Percentiles rank a stretch among this genome's conserved stretches.
Evolutionary conservation across 306 rosid species (phyloP).

Genomic region (Quercus variabilis): DNA sequence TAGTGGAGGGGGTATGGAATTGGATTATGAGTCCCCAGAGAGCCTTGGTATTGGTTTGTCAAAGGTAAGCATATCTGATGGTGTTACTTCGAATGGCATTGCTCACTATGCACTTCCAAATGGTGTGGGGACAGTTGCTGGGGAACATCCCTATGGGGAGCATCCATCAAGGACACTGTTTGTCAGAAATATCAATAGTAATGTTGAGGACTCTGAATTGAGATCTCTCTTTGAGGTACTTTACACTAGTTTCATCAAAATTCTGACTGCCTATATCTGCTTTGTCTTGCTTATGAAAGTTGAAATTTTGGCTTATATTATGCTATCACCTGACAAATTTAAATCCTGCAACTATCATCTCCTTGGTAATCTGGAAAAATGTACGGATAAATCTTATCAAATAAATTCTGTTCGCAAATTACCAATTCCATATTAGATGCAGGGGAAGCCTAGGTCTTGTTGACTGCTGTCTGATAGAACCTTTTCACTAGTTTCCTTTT

Average conservation of each 20-base stretch:
- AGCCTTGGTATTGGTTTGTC: slow-evolving; percentile 53
- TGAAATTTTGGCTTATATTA: background rate
- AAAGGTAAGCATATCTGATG: slow-evolving; percentile 58
- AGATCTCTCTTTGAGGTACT: slow-evolving; percentile 59
- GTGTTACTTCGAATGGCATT: slow-evolving; percentile 50
- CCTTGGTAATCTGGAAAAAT: background rate
- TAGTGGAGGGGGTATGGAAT: slow-evolving; percentile 85
- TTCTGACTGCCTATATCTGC: background rate
- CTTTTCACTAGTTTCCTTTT: background rate
- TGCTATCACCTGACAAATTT: background rate
- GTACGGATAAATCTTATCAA: background rate
- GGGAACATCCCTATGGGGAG: slow-evolving; percentile 96
- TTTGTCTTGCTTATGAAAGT: background rate
- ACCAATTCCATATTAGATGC: background rate
- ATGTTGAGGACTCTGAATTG: slow-evolving; percentile 76
- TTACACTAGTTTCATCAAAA: background rate
- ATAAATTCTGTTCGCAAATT: background rate
- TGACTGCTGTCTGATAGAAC: background rate
- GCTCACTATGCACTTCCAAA: slow-evolving; percentile 60
- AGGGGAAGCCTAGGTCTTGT: background rate
- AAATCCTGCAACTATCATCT: background rate
- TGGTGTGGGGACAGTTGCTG: slow-evolving; percentile 82
- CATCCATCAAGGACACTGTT: slow-evolving; percentile 95
- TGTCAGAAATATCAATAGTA: slow-evolving; percentile 88
- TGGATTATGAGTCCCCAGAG: slow-evolving; percentile 78